phyloP scores from a whole-genome alignment of 2,329 filamentous ascomycete species.

The Cercospora nicotianae region DNA sequence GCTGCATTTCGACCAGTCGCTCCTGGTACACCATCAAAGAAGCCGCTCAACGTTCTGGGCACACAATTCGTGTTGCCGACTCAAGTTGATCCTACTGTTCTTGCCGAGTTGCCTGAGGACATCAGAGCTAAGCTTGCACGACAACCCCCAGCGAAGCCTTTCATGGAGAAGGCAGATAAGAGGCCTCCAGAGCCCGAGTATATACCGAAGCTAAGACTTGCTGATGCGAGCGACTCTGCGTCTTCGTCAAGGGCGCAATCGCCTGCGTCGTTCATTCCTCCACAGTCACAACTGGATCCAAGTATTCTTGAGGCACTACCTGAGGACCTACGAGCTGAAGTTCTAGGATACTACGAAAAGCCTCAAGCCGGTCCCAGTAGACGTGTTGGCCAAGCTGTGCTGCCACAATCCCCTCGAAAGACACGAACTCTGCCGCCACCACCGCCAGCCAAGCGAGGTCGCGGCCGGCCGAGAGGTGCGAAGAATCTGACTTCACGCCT shows the following conservation, averaged over 20 bases:
- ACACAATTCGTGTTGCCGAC: conserved; percentile 90
- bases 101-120: conserved; percentile 79
- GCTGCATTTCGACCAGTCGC: conserved; percentile 40
- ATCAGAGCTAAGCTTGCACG: conserved; percentile 74
- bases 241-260: conserved; percentile 28
- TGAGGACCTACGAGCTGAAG: conserved; percentile 79
- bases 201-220: neutral
- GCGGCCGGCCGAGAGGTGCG: conserved; percentile 40
- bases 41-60: conserved; percentile 73
- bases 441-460: conserved; percentile 68
- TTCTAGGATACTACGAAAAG: conserved; percentile 68
- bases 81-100: conserved; percentile 76
- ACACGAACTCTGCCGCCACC: conserved; percentile 53
- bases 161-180: neutral
- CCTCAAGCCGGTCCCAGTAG: conserved; percentile 38
- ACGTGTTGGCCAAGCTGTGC: conserved; percentile 38
- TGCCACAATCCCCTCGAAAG: conserved; percentile 57
- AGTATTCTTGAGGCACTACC: conserved; percentile 82
- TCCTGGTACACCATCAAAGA: conserved; percentile 55
- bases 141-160: conserved; percentile 42
- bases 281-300: conserved; percentile 78
- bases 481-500: conserved; percentile 42
- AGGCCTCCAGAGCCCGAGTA: neutral
- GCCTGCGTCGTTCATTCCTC: conserved; percentile 46
- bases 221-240: conserved; percentile 29